Percentiles rank a stretch among this genome's conserved stretches.
These are phyloP conservation scores for Sphaerobolus stellatus DNA, from an alignment of 1,284 basidiomycete genomes.

Conservation along the genomic window DNA sequence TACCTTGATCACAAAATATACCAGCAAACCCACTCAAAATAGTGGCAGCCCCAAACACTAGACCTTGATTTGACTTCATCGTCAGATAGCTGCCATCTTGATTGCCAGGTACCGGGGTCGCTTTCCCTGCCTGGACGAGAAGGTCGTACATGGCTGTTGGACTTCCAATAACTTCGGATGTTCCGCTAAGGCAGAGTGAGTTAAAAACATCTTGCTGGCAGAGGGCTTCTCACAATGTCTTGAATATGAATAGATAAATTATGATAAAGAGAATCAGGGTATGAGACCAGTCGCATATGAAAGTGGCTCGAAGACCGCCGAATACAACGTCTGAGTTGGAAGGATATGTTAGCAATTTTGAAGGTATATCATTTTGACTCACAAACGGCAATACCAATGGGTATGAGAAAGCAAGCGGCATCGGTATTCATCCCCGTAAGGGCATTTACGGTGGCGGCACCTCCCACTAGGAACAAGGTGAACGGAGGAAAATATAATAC, in stretches of 20 bases:
- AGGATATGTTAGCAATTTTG: background rate
- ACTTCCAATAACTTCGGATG: slow-evolving; percentile 59
- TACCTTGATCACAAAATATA: slow-evolving; percentile 52
- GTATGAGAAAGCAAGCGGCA: slow-evolving; percentile 79
- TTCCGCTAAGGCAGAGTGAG: slow-evolving; percentile 42
- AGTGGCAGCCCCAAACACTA: slow-evolving; percentile 52
- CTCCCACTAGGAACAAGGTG: slow-evolving; percentile 48
- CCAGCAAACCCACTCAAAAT: slow-evolving; percentile 48
- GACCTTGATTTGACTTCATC: slow-evolving; percentile 53
- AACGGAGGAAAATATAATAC: slow-evolving; percentile 30
- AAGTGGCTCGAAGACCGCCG: slow-evolving; percentile 54
- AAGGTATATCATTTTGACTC: background rate
- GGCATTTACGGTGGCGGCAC: slow-evolving; percentile 74
- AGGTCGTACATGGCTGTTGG: slow-evolving; percentile 58
- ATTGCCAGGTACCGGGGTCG: slow-evolving; percentile 61
- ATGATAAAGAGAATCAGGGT: slow-evolving; percentile 46
- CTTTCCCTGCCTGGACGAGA: slow-evolving; percentile 47
- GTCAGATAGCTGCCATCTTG: slow-evolving; percentile 71
- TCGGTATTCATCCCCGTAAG: slow-evolving; percentile 83
- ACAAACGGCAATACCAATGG: slow-evolving; percentile 58
- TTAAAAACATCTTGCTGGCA: slow-evolving; percentile 13
- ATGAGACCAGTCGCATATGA: slow-evolving; percentile 55
- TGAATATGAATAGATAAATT: slow-evolving; percentile 49
- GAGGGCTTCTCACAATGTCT: slow-evolving; percentile 34
- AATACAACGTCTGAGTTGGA: slow-evolving; percentile 46